Percentiles rank a stretch among this genome's conserved stretches.
Conservation (phyloP, 2,329 filamentous ascomycete species). For the Annulohypoxylon truncatum region DNA sequence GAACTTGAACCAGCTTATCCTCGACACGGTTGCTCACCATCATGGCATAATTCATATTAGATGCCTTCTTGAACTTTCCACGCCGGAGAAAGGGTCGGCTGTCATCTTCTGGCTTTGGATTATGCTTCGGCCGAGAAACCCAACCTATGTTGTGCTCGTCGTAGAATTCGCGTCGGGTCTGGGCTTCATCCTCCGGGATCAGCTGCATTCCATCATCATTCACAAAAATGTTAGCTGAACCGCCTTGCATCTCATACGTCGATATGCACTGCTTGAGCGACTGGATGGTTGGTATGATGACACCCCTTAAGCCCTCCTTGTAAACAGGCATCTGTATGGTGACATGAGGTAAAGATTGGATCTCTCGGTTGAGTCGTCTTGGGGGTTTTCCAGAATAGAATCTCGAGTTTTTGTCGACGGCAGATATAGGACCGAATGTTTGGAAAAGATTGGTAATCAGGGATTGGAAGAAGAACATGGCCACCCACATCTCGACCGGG, state of each 20-base stretch:
- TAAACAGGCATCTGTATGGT: conserved; percentile 64
- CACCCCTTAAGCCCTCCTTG: conserved; percentile 60
- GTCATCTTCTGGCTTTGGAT: conserved; percentile 63
- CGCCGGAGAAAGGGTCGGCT: conserved; percentile 65
- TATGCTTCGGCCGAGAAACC: conserved; percentile 64
- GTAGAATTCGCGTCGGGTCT: conserved; percentile 65
- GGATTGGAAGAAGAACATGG: conserved; percentile 62
- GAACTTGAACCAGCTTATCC: conserved; percentile 70
- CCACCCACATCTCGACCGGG: conserved; percentile 69
- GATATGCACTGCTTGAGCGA: conserved; percentile 68
- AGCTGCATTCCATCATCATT: conserved; percentile 77
- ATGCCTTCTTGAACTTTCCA: conserved; percentile 77
- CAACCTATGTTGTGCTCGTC: conserved; percentile 69
- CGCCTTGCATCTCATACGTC: conserved; percentile 71
- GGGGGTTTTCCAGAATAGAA: conserved; percentile 57
- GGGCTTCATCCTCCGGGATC: conserved; percentile 61
- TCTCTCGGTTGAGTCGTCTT: conserved; percentile 52
- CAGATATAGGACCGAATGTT: conserved; percentile 62
- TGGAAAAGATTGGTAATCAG: conserved; percentile 63
- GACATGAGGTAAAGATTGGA: conserved; percentile 59
- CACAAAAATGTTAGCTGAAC: conserved; percentile 74
- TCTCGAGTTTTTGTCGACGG: conserved; percentile 58
- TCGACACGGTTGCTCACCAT: conserved; percentile 77
- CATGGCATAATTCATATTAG: conserved; percentile 78
- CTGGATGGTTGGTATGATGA: conserved; percentile 66